Evolutionary conservation across 2,329 filamentous ascomycete species (phyloP), one percentile per base, ranked within the genome.

Genomic region (Scorias spongiosa): DNA sequence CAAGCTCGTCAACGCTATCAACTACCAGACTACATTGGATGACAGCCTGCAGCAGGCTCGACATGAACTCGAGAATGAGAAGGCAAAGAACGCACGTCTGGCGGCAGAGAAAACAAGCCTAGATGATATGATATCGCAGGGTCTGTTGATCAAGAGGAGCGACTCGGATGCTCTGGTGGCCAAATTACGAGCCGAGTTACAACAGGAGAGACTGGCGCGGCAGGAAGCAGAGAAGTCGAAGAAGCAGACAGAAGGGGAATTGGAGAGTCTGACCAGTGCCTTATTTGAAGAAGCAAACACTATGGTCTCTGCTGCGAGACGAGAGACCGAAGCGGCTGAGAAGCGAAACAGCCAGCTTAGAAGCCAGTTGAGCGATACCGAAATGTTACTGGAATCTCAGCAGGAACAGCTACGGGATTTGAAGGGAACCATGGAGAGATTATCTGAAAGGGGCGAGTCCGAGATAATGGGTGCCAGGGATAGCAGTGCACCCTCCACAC

Each of bases 201-300:
- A 58, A 18, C 59, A 64, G 38, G 68, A 70, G 48, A 56, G 58
- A 34, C 59, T 60, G 36, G 59, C 61, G 39, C 55, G 66, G 41
- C 58, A 59, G 8, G 60, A 57, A 6, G 67, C 66, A 10, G 69
- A 72, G 47, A 63, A 63, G 60, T 84, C 85, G 44, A 94, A 91
- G 69, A 84, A 82, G 62, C 80, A 80, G 49, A 94, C 95, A 28
- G 91, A 98, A 61, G 80, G 83, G 53, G 91, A 98, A 63, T 68
- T 98, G 39, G 91, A 96, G 65, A 84, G 78, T 42, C 65, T 98
- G 50, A 96, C 91, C 0, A 80, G 86, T 1, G 87, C 86, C 26
- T 72, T 98, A n/a, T 98, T 98, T 50, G 87, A 96, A 59, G 89
- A 98, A 68, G 91, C 91, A 41, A 96, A 98, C 66, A 88, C 83